phyloP scores from a whole-genome alignment of 768 basidiomycete genomes.

The Pholiota conissans region DNA sequence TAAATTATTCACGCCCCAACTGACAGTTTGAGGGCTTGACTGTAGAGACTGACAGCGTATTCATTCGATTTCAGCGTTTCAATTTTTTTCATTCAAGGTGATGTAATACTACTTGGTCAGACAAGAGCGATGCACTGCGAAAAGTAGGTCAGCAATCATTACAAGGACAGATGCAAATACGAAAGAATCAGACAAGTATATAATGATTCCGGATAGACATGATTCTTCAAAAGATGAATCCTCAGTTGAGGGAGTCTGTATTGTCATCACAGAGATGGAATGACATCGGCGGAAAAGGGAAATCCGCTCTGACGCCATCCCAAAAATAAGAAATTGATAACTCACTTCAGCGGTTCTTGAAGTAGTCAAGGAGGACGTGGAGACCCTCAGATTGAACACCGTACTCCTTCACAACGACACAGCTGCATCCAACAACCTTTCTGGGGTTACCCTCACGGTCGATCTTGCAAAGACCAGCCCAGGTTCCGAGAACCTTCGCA shows the following conservation, averaged over 20 bases:
- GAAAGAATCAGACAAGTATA: conserved; percentile 61
- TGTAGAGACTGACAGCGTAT: too few species aligned
- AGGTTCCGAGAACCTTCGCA: conserved; percentile 95
- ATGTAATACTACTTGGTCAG: not conserved
- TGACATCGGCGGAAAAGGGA: not conserved
- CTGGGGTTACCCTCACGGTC: conserved; percentile 98
- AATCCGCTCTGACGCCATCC: conserved; percentile 3
- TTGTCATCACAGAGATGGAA: conserved; percentile 61
- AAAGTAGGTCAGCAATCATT: not conserved
- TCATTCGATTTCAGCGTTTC: too few species aligned
- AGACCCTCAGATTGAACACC: conserved; percentile 94
- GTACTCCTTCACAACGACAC: conserved; percentile 98
- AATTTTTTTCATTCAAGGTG: not conserved
- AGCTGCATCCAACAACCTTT: conserved; percentile 91
- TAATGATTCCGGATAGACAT: conserved; percentile 90
- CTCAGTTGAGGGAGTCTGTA: conserved; percentile 94
- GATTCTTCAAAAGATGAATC: conserved; percentile 65
- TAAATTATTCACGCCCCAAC: not conserved
- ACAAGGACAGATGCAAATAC: not conserved
- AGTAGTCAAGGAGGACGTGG: conserved; percentile 92
- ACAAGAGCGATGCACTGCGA: not conserved
- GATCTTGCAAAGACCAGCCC: conserved; percentile 99
- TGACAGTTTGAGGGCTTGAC: not conserved
- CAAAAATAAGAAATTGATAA: conserved; percentile 15
- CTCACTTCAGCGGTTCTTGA: conserved; percentile 84